Conservation (phyloP, 345 rosid species). For the Eutrema yunnanense region DNA sequence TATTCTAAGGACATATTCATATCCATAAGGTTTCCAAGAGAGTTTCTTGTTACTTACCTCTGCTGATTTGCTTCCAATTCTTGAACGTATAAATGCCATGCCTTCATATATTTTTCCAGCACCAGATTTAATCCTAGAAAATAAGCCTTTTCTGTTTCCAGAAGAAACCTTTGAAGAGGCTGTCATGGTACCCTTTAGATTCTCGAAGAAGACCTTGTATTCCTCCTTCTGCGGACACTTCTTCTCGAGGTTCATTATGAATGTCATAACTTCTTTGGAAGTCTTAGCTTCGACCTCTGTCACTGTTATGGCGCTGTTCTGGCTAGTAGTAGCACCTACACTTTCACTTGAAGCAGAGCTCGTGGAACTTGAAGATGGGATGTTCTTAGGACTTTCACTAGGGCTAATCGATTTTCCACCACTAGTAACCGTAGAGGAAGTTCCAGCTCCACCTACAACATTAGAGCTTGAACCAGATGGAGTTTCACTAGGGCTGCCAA, state of each 20-base stretch:
- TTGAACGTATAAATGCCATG: slow-evolving; percentile 11
- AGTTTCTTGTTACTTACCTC: slow-evolving; percentile 3
- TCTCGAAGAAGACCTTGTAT: slow-evolving; percentile 23
- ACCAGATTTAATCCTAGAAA: neutral
- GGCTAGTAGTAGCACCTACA: neutral
- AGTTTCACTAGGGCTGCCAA: slow-evolving; percentile 11
- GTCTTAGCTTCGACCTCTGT: slow-evolving; percentile 3
- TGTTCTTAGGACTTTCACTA: neutral
- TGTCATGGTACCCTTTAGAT: slow-evolving; percentile 16
- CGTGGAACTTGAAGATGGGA: neutral
- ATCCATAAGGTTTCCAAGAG: neutral
- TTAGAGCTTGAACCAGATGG: neutral
- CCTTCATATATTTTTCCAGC: slow-evolving; percentile 9
- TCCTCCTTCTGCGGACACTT: slow-evolving; percentile 23
- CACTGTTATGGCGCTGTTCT: neutral
- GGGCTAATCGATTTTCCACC: neutral
- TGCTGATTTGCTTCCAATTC: slow-evolving; percentile 11
- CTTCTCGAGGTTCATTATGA: slow-evolving; percentile 24
- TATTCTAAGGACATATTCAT: neutral
- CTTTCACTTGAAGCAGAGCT: neutral
- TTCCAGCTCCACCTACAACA: neutral
- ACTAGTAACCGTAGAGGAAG: neutral
- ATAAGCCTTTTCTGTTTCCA: neutral
- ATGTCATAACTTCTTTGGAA: neutral
- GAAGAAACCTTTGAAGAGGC: neutral